Percentiles rank a stretch among this genome's conserved stretches.
These are phyloP conservation scores for Pichia ethanolica DNA, from an alignment of 805 yeast species.

Conservation along the genomic window DNA sequence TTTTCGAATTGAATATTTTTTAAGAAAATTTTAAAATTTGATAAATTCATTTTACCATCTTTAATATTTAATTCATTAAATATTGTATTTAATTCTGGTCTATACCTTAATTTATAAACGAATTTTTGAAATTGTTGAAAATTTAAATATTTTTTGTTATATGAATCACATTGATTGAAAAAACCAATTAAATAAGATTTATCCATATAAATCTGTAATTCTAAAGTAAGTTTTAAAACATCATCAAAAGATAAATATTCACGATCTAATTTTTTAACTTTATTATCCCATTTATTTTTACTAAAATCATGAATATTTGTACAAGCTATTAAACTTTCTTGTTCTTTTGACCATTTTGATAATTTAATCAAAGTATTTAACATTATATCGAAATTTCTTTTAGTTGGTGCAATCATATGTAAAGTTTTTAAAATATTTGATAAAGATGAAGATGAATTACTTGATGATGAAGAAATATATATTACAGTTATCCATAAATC, in stretches of 20 bases:
- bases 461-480: constrained; percentile 45
- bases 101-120: constrained; percentile 55
- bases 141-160: constrained; percentile 43
- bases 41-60: constrained; percentile 19
- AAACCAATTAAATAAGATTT: constrained; percentile 37
- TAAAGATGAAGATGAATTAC: not conserved
- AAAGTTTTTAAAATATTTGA: constrained; percentile 63
- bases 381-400: constrained; percentile 46
- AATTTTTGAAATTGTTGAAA: constrained; percentile 72
- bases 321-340: constrained; percentile 8
- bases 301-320: constrained; percentile 5
- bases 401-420: constrained; percentile 62
- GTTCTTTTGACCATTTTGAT: constrained; percentile 25
- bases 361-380: constrained; percentile 48
- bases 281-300: constrained; percentile 3
- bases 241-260: constrained; percentile 50
- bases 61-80: constrained; percentile 20
- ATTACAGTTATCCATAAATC: constrained; percentile 75
- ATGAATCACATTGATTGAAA: constrained; percentile 49
- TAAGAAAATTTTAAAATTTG: constrained; percentile 39
- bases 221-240: constrained; percentile 54
- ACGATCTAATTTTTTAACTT: constrained; percentile 2
- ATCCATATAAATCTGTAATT: constrained; percentile 69
- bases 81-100: constrained; percentile 53
- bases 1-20: constrained; percentile 32